Percentiles rank a stretch among this genome's conserved stretches.
Evolutionary conservation across 768 basidiomycete species (phyloP).

Genomic region (Kwoniella dendrophila): DNA sequence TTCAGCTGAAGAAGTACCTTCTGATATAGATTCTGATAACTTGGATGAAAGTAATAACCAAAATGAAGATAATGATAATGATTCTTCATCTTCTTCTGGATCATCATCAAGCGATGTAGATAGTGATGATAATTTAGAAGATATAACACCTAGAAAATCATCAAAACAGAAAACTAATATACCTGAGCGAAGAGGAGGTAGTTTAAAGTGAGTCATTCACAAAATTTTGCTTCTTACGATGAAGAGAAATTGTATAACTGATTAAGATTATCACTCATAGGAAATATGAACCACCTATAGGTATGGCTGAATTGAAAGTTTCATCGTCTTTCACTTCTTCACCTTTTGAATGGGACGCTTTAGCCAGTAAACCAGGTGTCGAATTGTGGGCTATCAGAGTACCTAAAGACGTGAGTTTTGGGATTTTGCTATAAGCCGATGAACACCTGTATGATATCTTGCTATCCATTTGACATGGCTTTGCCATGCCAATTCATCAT

Average conservation of each 20-base stretch:
- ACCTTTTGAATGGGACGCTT: constrained; percentile 47
- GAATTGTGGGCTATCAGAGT: constrained; percentile 53
- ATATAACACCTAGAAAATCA: constrained; percentile 26
- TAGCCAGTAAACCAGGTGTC: constrained; percentile 37
- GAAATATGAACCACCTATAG: constrained; percentile 42
- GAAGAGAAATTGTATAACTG: neutral
- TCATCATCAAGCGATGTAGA: constrained; percentile 19
- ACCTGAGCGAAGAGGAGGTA: constrained; percentile 3
- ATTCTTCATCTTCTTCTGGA: constrained; percentile 2
- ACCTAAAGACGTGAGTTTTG: constrained; percentile 40
- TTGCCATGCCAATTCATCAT: neutral
- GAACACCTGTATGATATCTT: neutral
- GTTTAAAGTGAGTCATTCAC: neutral
- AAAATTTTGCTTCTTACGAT: neutral
- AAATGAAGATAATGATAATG: constrained; percentile 14
- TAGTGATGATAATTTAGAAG: constrained; percentile 37
- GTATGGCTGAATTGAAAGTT: constrained; percentile 33
- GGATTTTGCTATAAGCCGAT: neutral
- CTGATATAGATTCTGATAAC: constrained; percentile 13
- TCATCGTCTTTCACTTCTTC: constrained; percentile 29
- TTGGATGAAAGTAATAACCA: neutral
- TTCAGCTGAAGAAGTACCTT: constrained; percentile 18
- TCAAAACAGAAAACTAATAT: neutral
- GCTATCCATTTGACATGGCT: too few species aligned
- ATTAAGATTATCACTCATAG: constrained; percentile 13